Conservation (phyloP, 805 yeast species). For the Pichia phayaonensis region DNA sequence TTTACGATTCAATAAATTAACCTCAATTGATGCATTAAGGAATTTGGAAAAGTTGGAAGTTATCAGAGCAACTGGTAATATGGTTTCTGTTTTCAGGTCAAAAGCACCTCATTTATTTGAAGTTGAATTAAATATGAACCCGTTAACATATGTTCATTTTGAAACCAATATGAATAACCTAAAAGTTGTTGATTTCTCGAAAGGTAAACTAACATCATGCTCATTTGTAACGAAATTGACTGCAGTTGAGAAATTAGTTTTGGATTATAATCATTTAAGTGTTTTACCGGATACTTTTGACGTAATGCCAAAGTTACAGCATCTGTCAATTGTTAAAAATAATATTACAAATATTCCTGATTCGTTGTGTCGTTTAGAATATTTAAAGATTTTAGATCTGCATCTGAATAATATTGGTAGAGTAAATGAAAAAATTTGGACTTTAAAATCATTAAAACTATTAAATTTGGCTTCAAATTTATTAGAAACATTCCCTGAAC, state of each 20-base stretch:
- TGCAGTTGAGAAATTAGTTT: slow-evolving; percentile 59
- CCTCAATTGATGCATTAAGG: slow-evolving; percentile 50
- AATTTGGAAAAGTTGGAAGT: slow-evolving; percentile 57
- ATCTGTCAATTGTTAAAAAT: slow-evolving; percentile 66
- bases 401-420: slow-evolving; percentile 76
- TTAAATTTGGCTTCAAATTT: slow-evolving; percentile 72
- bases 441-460: slow-evolving; percentile 43
- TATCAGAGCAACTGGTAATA: slow-evolving; percentile 68
- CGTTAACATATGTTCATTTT: slow-evolving; percentile 62
- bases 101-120: slow-evolving; percentile 55
- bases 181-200: slow-evolving; percentile 67
- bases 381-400: slow-evolving; percentile 62
- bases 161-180: slow-evolving; percentile 48
- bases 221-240: slow-evolving; percentile 59
- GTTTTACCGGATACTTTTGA: slow-evolving; percentile 66
- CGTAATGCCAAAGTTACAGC: slow-evolving; percentile 47
- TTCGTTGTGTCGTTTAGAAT: slow-evolving; percentile 50
- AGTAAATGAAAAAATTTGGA: slow-evolving; percentile 63
- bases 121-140: slow-evolving; percentile 73
- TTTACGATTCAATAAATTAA: slow-evolving; percentile 58
- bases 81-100: slow-evolving; percentile 62
- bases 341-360: slow-evolving; percentile 65
- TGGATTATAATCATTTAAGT: slow-evolving; percentile 79
- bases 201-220: slow-evolving; percentile 74
- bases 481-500: slow-evolving; percentile 52